These are phyloP conservation scores for Russula dissimulans DNA, from an alignment of 768 basidiomycete genomes.

Conservation along the genomic window DNA sequence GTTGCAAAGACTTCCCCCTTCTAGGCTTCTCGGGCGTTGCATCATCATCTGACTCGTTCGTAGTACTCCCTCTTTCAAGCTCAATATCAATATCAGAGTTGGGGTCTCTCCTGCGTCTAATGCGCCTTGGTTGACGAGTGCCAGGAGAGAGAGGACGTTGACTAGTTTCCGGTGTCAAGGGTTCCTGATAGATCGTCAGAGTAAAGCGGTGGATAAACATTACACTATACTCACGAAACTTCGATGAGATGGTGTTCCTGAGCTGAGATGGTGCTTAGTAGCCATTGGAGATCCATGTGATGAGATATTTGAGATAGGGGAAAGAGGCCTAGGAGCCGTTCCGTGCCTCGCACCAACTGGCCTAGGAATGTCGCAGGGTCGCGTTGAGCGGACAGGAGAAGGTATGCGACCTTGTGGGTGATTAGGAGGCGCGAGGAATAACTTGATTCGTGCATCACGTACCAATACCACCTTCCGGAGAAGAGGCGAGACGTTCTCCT, in stretches of 20 bases:
- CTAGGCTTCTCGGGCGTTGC: neutral
- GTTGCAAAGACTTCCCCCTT: neutral
- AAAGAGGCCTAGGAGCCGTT: constrained; percentile 15
- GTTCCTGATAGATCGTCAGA: constrained; percentile 28
- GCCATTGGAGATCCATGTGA: neutral
- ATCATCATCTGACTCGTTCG: constrained; percentile 2
- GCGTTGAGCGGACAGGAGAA: neutral
- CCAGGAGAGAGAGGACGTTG: constrained; percentile 36
- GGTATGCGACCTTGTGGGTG: constrained; percentile 18
- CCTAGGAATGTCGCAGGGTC: neutral
- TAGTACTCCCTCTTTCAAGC: neutral
- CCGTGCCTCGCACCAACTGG: neutral
- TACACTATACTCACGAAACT: constrained; percentile 27
- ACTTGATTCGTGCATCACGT: constrained; percentile 17
- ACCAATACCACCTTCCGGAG: constrained; percentile 21
- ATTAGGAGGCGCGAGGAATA: neutral
- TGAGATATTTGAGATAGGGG: constrained; percentile 14
- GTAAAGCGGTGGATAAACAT: neutral
- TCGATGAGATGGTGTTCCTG: constrained; percentile 18
- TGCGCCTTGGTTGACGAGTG: constrained; percentile 22
- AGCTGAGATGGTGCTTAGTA: constrained; percentile 7
- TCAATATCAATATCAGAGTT: constrained; percentile 5
- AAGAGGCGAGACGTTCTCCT: constrained; percentile 49
- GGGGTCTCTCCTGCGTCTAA: constrained; percentile 27
- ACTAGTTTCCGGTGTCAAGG: constrained; percentile 38